Percentiles rank a stretch among this genome's conserved stretches.
Conservation (phyloP, 1,284 basidiomycete genomes). For the Flammula alnicola region DNA sequence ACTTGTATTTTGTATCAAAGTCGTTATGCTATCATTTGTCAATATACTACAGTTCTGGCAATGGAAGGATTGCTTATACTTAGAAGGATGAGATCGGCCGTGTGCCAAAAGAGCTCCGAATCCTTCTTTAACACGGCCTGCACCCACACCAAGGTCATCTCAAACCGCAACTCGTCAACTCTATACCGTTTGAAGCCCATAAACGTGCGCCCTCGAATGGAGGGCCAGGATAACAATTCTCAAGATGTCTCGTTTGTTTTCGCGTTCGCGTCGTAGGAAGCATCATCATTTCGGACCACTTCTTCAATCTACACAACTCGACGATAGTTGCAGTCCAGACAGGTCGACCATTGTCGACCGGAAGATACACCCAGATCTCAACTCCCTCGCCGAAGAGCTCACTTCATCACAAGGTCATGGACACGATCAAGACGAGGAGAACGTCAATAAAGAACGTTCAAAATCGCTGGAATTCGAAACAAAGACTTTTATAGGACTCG, state of each 20-base stretch:
- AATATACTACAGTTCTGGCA: too few relatives aligned
- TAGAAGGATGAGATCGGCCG: too few relatives aligned
- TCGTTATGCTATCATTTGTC: too few relatives aligned
- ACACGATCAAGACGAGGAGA: constrained; percentile 1
- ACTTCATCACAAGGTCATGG: constrained; percentile 10
- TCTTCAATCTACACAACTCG: neutral
- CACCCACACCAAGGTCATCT: too few relatives aligned
- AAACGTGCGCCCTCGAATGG: too few relatives aligned
- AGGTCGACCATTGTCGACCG: constrained; percentile 19
- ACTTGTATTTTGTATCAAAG: too few relatives aligned
- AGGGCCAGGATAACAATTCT: too few relatives aligned
- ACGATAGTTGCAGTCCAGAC: neutral
- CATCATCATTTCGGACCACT: neutral
- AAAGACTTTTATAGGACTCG: constrained; percentile 21
- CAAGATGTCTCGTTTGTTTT: neutral
- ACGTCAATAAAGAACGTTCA: constrained; percentile 4
- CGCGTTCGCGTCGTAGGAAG: neutral
- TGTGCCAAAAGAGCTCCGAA: too few relatives aligned
- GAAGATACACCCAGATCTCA: constrained; percentile 42
- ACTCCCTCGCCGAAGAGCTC: constrained; percentile 32
- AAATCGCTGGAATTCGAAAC: constrained; percentile 2
- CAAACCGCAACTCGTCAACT: too few relatives aligned
- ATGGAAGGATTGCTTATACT: too few relatives aligned
- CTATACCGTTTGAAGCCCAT: too few relatives aligned
- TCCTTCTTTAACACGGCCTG: too few relatives aligned